A percentile compares a stretch with the other conserved stretches of the same genome.
These are phyloP conservation scores for Penicillium sp. DNA, from an alignment of 2,329 filamentous ascomycete species.

Conservation along the genomic window DNA sequence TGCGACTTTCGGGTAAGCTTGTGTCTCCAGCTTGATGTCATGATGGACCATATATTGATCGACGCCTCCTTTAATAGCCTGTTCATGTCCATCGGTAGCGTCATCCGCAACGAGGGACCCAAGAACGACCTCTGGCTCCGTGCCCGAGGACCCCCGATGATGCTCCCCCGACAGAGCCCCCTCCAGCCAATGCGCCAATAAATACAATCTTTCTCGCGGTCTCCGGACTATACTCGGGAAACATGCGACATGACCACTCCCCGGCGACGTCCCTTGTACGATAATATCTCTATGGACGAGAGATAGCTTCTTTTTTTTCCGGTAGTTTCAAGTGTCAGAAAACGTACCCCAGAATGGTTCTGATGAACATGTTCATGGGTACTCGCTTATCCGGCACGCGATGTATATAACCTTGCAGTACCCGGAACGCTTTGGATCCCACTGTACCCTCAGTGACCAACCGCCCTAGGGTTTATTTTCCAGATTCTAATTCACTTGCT, in stretches of 20 bases:
- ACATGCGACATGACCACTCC: slow-evolving; percentile 25
- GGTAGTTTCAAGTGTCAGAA: slow-evolving; percentile 14
- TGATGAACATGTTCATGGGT: slow-evolving; percentile 1
- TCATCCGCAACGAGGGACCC: slow-evolving; percentile 88
- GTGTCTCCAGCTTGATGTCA: not conserved
- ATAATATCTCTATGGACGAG: slow-evolving; percentile 26
- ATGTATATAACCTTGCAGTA: slow-evolving; percentile 12
- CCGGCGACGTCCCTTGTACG: slow-evolving; percentile 31
- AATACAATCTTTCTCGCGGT: slow-evolving; percentile 7
- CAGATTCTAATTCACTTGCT: not conserved
- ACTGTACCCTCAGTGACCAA: not conserved
- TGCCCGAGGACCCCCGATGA: slow-evolving; percentile 72
- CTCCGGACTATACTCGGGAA: slow-evolving; percentile 11
- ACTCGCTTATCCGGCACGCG: slow-evolving; percentile 1
- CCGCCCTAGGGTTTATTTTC: slow-evolving; percentile 1
- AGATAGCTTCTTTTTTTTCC: slow-evolving; percentile 8
- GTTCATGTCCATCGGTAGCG: slow-evolving; percentile 98
- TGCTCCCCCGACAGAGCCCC: slow-evolving; percentile 55
- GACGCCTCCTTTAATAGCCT: slow-evolving; percentile 55
- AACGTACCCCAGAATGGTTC: not conserved
- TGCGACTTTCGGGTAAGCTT: slow-evolving; percentile 84
- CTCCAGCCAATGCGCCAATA: slow-evolving; percentile 36
- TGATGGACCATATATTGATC: not conserved
- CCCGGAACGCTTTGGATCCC: slow-evolving; percentile 2
- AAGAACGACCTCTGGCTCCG: slow-evolving; percentile 74